Evolutionary conservation across 805 yeast species (phyloP).

Genomic region (Myxozyma vanderwaltii): DNA sequence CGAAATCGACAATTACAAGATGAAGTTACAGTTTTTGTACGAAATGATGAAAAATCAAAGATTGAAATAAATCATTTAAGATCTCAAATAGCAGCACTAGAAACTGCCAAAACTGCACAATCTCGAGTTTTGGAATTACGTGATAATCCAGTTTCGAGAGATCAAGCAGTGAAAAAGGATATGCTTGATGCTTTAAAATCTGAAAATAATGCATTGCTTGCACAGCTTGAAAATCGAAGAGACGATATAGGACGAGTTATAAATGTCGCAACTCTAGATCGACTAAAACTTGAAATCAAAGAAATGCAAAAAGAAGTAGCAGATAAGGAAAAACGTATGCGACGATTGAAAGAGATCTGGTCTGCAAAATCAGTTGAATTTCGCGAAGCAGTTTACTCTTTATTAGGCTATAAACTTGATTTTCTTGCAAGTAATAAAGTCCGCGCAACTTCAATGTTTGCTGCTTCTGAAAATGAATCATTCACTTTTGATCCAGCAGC

Average conservation of each 20-base stretch:
- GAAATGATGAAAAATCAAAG: conserved; percentile 14
- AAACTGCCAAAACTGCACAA: conserved; percentile 45
- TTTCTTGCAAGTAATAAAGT: conserved; percentile 60
- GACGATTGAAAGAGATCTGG: conserved; percentile 46
- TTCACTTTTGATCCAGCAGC: conserved; percentile 60
- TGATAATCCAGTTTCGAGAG: conserved; percentile 63
- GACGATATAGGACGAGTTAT: conserved; percentile 43
- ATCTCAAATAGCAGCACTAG: conserved; percentile 45
- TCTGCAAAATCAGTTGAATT: conserved; percentile 70
- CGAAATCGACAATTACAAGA: conserved; percentile 47
- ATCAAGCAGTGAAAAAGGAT: conserved; percentile 61
- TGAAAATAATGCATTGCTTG: conserved; percentile 62
- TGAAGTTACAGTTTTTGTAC: conserved; percentile 17
- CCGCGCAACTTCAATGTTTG: conserved; percentile 54
- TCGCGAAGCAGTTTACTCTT: conserved; percentile 62
- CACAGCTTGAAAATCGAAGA: conserved; percentile 31
- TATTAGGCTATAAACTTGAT: conserved; percentile 74
- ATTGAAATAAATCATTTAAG: conserved; percentile 42
- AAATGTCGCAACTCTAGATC: conserved; percentile 65
- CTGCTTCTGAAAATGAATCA: conserved; percentile 47
- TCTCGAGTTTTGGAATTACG: conserved; percentile 62
- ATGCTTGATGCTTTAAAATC: conserved; percentile 53
- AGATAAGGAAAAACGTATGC: conserved; percentile 54
- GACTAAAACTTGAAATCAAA: conserved; percentile 58
- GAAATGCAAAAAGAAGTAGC: conserved; percentile 52